A percentile compares a stretch with the other conserved stretches of the same genome.
phyloP scores from a whole-genome alignment of 192 early-diverging fungal species.

The Helicostylum pulchrum region DNA sequence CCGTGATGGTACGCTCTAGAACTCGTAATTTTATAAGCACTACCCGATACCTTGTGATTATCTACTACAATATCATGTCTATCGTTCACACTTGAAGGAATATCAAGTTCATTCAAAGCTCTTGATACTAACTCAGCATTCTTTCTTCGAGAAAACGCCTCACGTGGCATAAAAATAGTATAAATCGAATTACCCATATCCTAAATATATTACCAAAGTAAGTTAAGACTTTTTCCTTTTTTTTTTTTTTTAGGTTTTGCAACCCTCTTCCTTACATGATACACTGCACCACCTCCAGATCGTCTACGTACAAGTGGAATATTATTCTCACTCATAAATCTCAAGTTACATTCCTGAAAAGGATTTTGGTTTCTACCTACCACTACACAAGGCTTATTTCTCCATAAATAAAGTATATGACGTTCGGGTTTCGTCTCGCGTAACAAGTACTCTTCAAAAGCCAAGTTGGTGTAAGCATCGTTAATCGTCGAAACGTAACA shows the following conservation, averaged over 20 bases:
- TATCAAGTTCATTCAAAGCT: conserved; percentile 75
- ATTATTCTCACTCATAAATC: conserved; percentile 55
- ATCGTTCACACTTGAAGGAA: conserved; percentile 76
- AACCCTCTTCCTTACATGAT: conserved; percentile 61
- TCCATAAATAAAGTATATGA: conserved; percentile 82
- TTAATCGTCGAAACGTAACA: conserved; percentile 64
- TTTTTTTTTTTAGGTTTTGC: not conserved
- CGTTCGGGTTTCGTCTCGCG: conserved; percentile 60
- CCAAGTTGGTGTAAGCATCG: conserved; percentile 80
- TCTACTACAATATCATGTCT: conserved; percentile 90
- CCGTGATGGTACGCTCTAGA: conserved; percentile 91
- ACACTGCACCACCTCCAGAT: conserved; percentile 93
- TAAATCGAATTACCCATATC: conserved; percentile 96
- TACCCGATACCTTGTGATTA: conserved; percentile 85
- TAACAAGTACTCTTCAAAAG: conserved; percentile 89
- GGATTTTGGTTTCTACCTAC: conserved; percentile 98
- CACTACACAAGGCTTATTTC: conserved; percentile 84
- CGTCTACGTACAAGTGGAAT: conserved; percentile 85
- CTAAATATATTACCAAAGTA: conserved; percentile 30
- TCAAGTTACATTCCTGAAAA: conserved; percentile 91
- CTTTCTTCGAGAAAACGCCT: conserved; percentile 68
- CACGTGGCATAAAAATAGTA: conserved; percentile 89
- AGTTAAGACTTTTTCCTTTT: not conserved
- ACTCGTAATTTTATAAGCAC: conserved; percentile 88
- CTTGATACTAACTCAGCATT: conserved; percentile 75